Evolutionary conservation across 1,284 basidiomycete genomes (phyloP), one percentile per base, ranked within the genome.

Genomic region (Cutaneotrichosporon sp.): DNA sequence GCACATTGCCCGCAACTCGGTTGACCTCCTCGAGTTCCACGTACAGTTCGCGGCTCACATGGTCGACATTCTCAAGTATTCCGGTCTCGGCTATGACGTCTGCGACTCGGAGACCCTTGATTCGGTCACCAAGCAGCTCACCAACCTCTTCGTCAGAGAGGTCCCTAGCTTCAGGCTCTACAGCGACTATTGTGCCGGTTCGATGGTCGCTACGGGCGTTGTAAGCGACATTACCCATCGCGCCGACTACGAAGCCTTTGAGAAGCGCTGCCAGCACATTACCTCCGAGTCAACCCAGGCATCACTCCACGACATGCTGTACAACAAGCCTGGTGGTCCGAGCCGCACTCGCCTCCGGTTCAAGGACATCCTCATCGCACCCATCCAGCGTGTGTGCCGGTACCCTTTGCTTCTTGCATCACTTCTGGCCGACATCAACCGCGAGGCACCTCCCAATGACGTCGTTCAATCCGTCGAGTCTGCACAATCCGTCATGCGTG

Each of bases 391-490:
- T 49, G 88, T 95, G 55, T 95, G 92, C 84, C 91, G 89, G 72
- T 97, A 97, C 75, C 92, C 92, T 10, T 84, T 97, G 50, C 84
- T 97, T 14, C 85, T 97, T 42, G 88, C 88, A 64, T 87, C 90
- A 70, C 85, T 97, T 56, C 84, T 85, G 26, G 66, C 64, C 10
- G 66, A 68, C 36, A 64, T 68, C 13, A 55, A 61, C 36, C 60
- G 63, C 32, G 73, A 81, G 22, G 36, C 60, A 10, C 64, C 63
- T 0, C 52, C 55, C 5, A 56, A n/a, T 34, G 62, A 63, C 26
- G 62, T 61, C 2, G 49, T 65, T 6, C 32, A 55, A 8, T 56
- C 60, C 8, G 70, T 80, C 32, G 78, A 81, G 61, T 67, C 74
- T 18, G 80, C 81, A 0, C 66, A 78, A 31, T 73, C 67, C 16